Evolutionary conservation across 1,139 yeast species (phyloP).

Genomic region (Scheffersomyces titani): DNA sequence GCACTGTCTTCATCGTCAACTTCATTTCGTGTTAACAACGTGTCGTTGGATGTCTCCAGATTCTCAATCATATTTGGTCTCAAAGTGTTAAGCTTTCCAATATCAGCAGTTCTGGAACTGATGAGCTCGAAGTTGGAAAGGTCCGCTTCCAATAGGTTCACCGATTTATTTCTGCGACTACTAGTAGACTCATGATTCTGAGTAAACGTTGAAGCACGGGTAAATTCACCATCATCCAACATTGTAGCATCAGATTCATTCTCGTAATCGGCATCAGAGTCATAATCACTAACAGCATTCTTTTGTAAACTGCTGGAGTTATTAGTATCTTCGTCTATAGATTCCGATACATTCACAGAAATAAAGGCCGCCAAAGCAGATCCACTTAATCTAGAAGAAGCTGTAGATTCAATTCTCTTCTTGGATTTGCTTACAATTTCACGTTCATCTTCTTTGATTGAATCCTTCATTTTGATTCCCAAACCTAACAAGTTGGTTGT

Average conservation of each 20-base stretch:
- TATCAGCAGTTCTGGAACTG: conserved; percentile 33
- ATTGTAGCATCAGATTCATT: conserved; percentile 26
- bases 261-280: conserved; percentile 18
- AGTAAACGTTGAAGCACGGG: conserved; percentile 5
- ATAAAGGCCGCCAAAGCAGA: conserved; percentile 14
- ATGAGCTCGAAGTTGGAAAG: conserved; percentile 32
- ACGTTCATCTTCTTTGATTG: conserved; percentile 1
- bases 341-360: conserved; percentile 24
- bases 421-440: conserved; percentile 2
- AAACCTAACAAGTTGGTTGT: conserved; percentile 32
- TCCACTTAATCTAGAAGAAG: conserved; percentile 1
- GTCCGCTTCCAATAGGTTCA: conserved; percentile 19
- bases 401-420: conserved; percentile 4
- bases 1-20: background rate
- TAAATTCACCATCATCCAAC: conserved; percentile 19
- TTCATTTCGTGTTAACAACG: conserved; percentile 14
- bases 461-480: conserved; percentile 25
- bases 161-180: background rate
- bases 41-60: conserved; percentile 25
- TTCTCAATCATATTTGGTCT: conserved; percentile 27
- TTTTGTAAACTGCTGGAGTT: conserved; percentile 15
- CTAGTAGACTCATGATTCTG: background rate
- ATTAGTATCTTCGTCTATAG: conserved; percentile 18
- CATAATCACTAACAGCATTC: conserved; percentile 17
- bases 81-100: conserved; percentile 25